Conservation (phyloP, 2,329 filamentous ascomycete species). For the Parascedosporium putredinis region DNA sequence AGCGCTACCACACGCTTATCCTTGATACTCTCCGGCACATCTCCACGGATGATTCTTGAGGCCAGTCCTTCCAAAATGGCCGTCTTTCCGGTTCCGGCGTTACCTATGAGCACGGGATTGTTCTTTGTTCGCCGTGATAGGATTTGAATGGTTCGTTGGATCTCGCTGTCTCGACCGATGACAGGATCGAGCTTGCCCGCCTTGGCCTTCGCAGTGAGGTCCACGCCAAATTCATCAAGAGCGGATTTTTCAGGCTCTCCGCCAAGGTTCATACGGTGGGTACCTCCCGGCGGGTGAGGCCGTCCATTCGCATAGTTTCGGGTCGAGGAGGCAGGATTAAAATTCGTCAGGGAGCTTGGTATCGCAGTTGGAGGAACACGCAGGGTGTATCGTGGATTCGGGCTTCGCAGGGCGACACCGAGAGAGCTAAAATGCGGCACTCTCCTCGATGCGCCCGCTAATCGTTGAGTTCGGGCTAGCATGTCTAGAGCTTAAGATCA, state of each 20-base stretch:
- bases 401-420: too few relatives aligned
- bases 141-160: slow-evolving; percentile 89
- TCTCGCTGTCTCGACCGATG: slow-evolving; percentile 84
- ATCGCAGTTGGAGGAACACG: not conserved
- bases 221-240: slow-evolving; percentile 81
- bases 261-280: slow-evolving; percentile 85
- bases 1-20: slow-evolving; percentile 82
- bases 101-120: slow-evolving; percentile 88
- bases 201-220: slow-evolving; percentile 75
- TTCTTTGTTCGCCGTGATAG: slow-evolving; percentile 90
- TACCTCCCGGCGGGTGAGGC: slow-evolving; percentile 82
- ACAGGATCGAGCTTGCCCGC: slow-evolving; percentile 91
- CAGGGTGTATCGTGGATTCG: too few relatives aligned
- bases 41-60: slow-evolving; percentile 78
- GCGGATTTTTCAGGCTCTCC: slow-evolving; percentile 70
- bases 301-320: slow-evolving; percentile 59
- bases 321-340: not conserved
- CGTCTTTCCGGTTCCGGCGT: slow-evolving; percentile 86
- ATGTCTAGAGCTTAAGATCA: slow-evolving; percentile 12
- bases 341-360: not conserved
- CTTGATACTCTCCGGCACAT: slow-evolving; percentile 93
- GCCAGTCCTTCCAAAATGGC: slow-evolving; percentile 86
- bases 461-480: slow-evolving; percentile 30
- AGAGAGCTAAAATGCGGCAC: slow-evolving; percentile 3
- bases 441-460: slow-evolving; percentile 25